Evolutionary conservation across 805 yeast species (phyloP).

Genomic region (Ogataea haglerorum): DNA sequence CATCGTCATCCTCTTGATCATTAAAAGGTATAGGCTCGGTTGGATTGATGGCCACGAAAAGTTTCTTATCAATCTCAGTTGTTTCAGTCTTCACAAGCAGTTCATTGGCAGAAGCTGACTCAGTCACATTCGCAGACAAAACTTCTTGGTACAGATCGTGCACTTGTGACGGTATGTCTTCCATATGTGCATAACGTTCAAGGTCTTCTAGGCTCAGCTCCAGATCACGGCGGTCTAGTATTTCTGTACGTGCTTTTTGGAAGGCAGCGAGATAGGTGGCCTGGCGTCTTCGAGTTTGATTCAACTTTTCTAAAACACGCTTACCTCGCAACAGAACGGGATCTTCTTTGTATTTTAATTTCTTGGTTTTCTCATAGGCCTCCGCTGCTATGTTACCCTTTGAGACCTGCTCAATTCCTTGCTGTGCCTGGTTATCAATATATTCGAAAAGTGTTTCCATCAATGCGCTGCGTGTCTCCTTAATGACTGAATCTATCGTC

Average conservation of each 20-base stretch:
- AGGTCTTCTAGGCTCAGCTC: conserved; percentile 26
- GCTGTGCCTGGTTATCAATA: conserved; percentile 17
- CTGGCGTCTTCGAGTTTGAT: conserved; percentile 7
- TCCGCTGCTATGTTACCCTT: conserved; percentile 13
- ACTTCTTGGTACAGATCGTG: conserved; percentile 19
- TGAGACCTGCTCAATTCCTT: conserved; percentile 17
- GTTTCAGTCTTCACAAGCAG: conserved; percentile 8
- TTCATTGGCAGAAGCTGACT: conserved; percentile 3
- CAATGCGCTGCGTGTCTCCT: conserved; percentile 12
- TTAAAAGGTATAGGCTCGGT: conserved; percentile 55
- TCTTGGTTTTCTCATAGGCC: conserved; percentile 13
- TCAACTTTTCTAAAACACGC: conserved; percentile 6
- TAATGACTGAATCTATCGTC: conserved; percentile 9
- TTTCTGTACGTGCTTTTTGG: conserved; percentile 18
- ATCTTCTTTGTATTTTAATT: conserved; percentile 13
- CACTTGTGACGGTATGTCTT: conserved; percentile 17
- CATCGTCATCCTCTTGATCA: conserved; percentile 44
- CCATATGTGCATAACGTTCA: conserved; percentile 18
- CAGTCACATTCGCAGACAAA: conserved; percentile 1
- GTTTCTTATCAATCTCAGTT: conserved; percentile 35
- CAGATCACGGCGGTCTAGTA: conserved; percentile 22
- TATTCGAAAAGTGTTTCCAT: conserved; percentile 15
- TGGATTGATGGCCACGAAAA: conserved; percentile 55
- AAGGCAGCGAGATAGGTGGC: conserved; percentile 14
- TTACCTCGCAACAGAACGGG: conserved; percentile 14